Evolutionary conservation across 805 yeast species (phyloP).

Genomic region (Pichia scutulata): DNA sequence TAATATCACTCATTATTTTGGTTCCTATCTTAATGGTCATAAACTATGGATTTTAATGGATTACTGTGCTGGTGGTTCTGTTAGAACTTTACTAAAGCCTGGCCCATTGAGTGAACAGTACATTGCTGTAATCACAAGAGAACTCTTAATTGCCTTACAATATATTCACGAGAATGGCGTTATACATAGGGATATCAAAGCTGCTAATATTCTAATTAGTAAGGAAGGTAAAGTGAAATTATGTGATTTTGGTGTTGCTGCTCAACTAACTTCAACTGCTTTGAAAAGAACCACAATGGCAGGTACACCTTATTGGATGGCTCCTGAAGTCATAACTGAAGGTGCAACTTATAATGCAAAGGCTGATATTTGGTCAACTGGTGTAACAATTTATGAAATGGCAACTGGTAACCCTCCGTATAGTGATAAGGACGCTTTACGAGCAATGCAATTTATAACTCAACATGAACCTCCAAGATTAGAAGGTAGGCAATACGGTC

Average conservation of each 20-base stretch:
- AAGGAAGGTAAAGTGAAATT: constrained; percentile 85
- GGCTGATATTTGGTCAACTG: constrained; percentile 97
- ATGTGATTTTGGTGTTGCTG: constrained; percentile 98
- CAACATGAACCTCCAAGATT: constrained; percentile 90
- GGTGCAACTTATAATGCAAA: constrained; percentile 80
- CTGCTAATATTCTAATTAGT: constrained; percentile 81
- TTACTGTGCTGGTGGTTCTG: constrained; percentile 92
- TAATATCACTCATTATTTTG: constrained; percentile 90
- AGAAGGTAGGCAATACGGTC: constrained; percentile 80
- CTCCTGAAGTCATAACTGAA: constrained; percentile 94
- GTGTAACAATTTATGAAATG: constrained; percentile 88
- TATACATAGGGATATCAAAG: constrained; percentile 93
- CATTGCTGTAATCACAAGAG: constrained; percentile 79
- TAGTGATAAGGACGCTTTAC: constrained; percentile 86
- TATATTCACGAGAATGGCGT: constrained; percentile 85
- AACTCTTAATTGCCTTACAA: constrained; percentile 65
- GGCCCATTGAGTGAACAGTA: constrained; percentile 83
- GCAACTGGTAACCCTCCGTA: constrained; percentile 98
- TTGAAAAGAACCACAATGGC: constrained; percentile 90
- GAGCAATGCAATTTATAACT: constrained; percentile 92
- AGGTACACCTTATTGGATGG: constrained; percentile 98
- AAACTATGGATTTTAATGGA: constrained; percentile 97
- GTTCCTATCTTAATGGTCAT: constrained; percentile 81
- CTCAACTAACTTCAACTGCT: constrained; percentile 69
- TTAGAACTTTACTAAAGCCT: constrained; percentile 75